phyloP scores from a whole-genome alignment of 208 protist genomes.

The Trypanosoma grayi region DNA sequence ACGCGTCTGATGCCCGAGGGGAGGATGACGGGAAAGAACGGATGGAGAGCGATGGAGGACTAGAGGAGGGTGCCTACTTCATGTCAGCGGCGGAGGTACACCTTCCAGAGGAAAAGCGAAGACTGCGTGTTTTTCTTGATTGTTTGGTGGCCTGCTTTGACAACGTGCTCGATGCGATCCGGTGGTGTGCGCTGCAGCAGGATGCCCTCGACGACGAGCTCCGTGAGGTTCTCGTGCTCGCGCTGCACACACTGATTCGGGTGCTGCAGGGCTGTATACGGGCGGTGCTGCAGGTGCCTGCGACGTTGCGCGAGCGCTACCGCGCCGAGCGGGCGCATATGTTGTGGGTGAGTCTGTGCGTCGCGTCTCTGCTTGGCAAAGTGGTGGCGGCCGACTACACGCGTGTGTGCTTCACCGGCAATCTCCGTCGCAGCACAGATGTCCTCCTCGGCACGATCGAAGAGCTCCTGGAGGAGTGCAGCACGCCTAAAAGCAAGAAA shows the following conservation, averaged over 20 bases:
- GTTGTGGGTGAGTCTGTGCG: slow-evolving; percentile 50
- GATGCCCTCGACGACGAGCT: slow-evolving; percentile 54
- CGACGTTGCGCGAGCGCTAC: slow-evolving; percentile 26
- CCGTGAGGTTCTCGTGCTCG: slow-evolving; percentile 33
- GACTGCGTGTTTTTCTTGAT: slow-evolving; percentile 27
- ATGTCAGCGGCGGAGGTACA: neutral
- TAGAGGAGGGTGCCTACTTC: slow-evolving; percentile 2
- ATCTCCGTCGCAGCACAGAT: slow-evolving; percentile 8
- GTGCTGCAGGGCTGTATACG: slow-evolving; percentile 32
- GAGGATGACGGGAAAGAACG: slow-evolving; percentile 4
- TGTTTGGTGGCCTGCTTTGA: slow-evolving; percentile 40
- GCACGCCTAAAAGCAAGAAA: neutral
- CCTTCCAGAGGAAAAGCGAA: slow-evolving; percentile 8
- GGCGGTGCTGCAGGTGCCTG: slow-evolving; percentile 26
- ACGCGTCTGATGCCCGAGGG: neutral
- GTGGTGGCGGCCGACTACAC: slow-evolving; percentile 35
- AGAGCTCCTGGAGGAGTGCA: slow-evolving; percentile 17
- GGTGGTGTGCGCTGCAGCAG: slow-evolving; percentile 36
- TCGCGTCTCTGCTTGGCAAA: slow-evolving; percentile 33
- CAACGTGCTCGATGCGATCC: slow-evolving; percentile 36
- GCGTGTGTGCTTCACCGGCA: slow-evolving; percentile 44
- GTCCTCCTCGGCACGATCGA: slow-evolving; percentile 13
- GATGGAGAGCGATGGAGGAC: neutral
- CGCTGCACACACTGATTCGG: slow-evolving; percentile 33
- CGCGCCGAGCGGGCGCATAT: slow-evolving; percentile 33